These are phyloP conservation scores for Cardamine resedifolia DNA, from an alignment of 345 rosid genomes.

Conservation along the genomic window DNA sequence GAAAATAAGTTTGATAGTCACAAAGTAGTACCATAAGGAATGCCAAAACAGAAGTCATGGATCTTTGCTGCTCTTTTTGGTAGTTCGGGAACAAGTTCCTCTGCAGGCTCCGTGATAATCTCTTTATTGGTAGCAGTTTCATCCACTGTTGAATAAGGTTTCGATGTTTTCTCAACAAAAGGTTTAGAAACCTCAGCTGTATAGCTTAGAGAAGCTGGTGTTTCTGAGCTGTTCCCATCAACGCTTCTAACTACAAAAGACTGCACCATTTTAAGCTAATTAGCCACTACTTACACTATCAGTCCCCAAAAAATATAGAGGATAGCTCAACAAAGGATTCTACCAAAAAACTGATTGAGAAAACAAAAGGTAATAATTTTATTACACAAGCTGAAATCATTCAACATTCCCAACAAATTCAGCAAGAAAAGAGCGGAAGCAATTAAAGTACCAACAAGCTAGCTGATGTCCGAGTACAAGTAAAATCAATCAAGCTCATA, in stretches of 20 bases:
- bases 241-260: conserved; percentile 50
- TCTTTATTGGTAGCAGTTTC: conserved; percentile 28
- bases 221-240: conserved; percentile 43
- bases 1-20: background rate
- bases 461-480: no score
- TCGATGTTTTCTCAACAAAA: conserved; percentile 38
- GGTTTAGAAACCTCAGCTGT: conserved; percentile 50
- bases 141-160: conserved; percentile 31
- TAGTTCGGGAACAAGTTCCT: conserved; percentile 41
- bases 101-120: conserved; percentile 28
- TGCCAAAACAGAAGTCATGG: conserved; percentile 94
- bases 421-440: no score
- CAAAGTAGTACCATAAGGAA: conserved; percentile 71
- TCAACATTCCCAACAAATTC: background rate
- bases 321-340: no score
- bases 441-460: no score
- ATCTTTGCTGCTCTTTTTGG: conserved; percentile 62
- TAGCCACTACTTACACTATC: no score
- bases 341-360: no score
- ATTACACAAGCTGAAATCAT: background rate
- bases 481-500: no score
- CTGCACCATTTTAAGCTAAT: conserved; percentile 38
- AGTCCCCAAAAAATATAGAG: no score
- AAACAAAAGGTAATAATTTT: no score
- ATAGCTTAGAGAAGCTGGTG: conserved; percentile 42